A percentile compares a stretch with the other conserved stretches of the same genome.
Evolutionary conservation across 306 rosid species (phyloP).

Genomic region (Begonia loranthoides): DNA sequence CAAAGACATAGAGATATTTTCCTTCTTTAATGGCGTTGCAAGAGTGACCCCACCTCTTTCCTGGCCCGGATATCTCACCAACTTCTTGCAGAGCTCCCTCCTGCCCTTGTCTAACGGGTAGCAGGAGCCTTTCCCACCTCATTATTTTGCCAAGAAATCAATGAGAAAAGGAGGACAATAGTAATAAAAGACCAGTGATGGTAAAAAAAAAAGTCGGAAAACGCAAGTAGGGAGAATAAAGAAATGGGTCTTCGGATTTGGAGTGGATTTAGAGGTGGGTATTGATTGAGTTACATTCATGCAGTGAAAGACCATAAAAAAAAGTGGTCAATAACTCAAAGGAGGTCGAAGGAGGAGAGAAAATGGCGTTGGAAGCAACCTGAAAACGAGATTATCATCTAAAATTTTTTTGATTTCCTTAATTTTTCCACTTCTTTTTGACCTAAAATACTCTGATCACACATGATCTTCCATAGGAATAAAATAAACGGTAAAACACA

Average conservation of each 20-base stretch:
- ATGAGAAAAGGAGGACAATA: not conserved
- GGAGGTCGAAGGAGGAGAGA: not conserved
- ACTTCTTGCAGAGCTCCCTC: slow-evolving; percentile 14
- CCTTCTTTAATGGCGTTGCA: slow-evolving; percentile 95
- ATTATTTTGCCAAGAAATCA: slow-evolving; percentile 30
- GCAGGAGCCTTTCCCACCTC: slow-evolving; percentile 87
- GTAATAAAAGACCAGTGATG: slow-evolving; percentile 5
- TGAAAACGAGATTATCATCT: no score
- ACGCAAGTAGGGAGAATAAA: slow-evolving; percentile 3
- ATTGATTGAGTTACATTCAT: slow-evolving; percentile 17
- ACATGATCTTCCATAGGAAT: no score
- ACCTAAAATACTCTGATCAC: no score
- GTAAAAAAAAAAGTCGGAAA: slow-evolving; percentile 13
- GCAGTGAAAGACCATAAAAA: slow-evolving; percentile 9
- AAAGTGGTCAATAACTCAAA: not conserved
- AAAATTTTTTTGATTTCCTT: no score
- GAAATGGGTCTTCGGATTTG: slow-evolving; percentile 7
- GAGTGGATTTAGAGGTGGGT: slow-evolving; percentile 17
- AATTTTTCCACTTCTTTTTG: no score
- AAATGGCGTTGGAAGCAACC: not conserved
- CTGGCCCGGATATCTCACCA: slow-evolving; percentile 55
- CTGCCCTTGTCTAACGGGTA: slow-evolving; percentile 27
- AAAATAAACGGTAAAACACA: no score
- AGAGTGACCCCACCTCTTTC: slow-evolving; percentile 98
- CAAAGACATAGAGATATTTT: slow-evolving; percentile 70